phyloP scores from a whole-genome alignment of 495 filamentous ascomycete genomes.

The Cercophora newfieldiana region DNA sequence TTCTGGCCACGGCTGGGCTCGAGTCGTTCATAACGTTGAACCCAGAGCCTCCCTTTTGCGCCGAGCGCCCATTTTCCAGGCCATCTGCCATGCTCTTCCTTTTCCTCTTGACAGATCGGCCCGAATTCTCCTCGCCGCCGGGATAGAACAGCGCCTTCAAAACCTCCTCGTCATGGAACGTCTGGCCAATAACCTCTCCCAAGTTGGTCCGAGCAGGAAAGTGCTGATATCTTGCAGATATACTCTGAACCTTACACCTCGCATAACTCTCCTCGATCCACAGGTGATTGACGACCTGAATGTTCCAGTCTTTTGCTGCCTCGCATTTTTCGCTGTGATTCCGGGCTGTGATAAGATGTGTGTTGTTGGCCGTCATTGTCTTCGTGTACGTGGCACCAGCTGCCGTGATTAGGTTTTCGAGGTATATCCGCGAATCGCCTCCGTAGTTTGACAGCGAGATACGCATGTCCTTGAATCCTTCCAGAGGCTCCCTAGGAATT shows the following conservation, averaged over 20 bases:
- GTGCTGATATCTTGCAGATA: slow-evolving; percentile 70
- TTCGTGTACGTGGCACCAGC: slow-evolving; percentile 86
- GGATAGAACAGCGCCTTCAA: slow-evolving; percentile 43
- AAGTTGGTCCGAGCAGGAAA: slow-evolving; percentile 90
- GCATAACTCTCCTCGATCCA: slow-evolving; percentile 99
- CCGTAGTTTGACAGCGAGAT: slow-evolving; percentile 96
- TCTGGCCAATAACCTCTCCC: slow-evolving; percentile 89
- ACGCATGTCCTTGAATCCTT: slow-evolving; percentile 70
- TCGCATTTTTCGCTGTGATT: slow-evolving; percentile 84
- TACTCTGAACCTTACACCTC: slow-evolving; percentile 68
- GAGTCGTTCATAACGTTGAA: slow-evolving; percentile 31
- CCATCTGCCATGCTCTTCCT: slow-evolving; percentile 42
- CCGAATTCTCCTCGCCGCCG: slow-evolving; percentile 35
- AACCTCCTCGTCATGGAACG: slow-evolving; percentile 47
- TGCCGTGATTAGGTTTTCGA: slow-evolving; percentile 86
- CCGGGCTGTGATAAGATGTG: slow-evolving; percentile 91
- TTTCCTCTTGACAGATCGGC: slow-evolving; percentile 39
- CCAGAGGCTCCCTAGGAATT: slow-evolving; percentile 68
- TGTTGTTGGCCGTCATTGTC: slow-evolving; percentile 90
- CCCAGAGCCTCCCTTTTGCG: slow-evolving; percentile 26
- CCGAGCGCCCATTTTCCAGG: slow-evolving; percentile 38
- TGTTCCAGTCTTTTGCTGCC: slow-evolving; percentile 88
- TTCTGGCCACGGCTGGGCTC: slow-evolving; percentile 17
- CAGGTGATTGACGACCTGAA: slow-evolving; percentile 87
- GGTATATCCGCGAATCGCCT: slow-evolving; percentile 87